Base-by-base conservation (phyloP, 331 rosid genomes). In the Spiraea crenata region DNA sequence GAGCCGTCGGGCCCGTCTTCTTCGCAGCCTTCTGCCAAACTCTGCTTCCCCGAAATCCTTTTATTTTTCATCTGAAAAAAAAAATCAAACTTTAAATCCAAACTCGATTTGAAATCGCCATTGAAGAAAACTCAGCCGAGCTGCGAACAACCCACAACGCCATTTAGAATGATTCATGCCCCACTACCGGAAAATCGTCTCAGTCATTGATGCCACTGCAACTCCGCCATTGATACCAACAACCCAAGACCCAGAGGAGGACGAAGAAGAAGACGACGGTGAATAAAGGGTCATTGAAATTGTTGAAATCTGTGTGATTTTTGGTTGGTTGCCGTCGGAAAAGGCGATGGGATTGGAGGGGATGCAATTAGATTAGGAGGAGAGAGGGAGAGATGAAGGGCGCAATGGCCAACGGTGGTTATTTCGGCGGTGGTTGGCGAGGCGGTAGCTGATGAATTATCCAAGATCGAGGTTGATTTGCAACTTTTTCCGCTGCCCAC, bases 371-470 rank as follows among this genome's bases (percentile, higher is more conserved):
- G 63, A 66, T 16, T 56, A 41, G 64, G 56, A 16, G 52, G 69
- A 7, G 76, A 48, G 68, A n/a, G n/a, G n/a, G n/a, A 49, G 68
- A 45, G 76, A 90, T 90, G 97, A 90, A 92, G 95, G 77, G 88
- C 85, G 93, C 85, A 65, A 77, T 69, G 10, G 80, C 49, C 37
- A 79, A 54, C 34, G 80, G 72, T 34, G 65, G 48, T 7, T 45
- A 51, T 77, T 76, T n/a, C 67, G 72, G 81, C 81, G 93, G 75
- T 89, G 97, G 74, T 93, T 97, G 99, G 79, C 78, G 67, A 95
- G 99, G 16, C 75, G n/a, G n/a, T n/a, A n/a, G n/a, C n/a, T n/a
- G n/a, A n/a, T n/a, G n/a, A n/a, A n/a, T n/a, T n/a, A n/a, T n/a
- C n/a, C n/a, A n/a, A n/a, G n/a, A n/a, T n/a, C n/a, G n/a, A n/a